Base-by-base conservation (phyloP, 192 early-diverging fungal species). In the Thamnidium elegans region DNA sequence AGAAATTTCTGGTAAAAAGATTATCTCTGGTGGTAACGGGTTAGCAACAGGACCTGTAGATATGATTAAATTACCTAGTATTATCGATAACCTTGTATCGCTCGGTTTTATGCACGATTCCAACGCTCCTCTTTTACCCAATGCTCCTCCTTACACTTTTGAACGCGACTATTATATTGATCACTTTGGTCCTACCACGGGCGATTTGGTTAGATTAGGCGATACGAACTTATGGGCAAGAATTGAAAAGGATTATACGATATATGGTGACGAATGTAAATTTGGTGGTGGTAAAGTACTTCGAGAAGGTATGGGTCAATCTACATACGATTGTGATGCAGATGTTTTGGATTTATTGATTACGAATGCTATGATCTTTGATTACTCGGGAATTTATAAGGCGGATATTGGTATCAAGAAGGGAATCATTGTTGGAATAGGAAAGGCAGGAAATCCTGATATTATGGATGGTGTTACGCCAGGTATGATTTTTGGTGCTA, bases 391-490 rank as follows among this genome's bases (percentile, higher is more conserved):
- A 19, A 91, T 98, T 46, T 94, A 92, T 79, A 98, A 98, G 86
- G 96, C 96, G 4, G 96, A 98, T 66, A 96, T 98, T 72, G 96
- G 96, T 54, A 86, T 98, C 50, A 89, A 89, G 58, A 75, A 85
- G 17, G 92, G 94, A 8, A 62, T 83, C 32, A 96, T 98, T 67
- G 78, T 79, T 13, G 92, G 90, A 8, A 95, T 98, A 64, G 95
- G 94, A 36, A 98, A 98, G 74, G 90, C 96, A 23, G 96, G 94
- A 15, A 98, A 96, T 72, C 94, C 96, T 7, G 90, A 95, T 68
- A 86, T 94, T 11, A 96, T 97, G 94, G 90, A 92, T 31, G 90
- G 87, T 19, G 90, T 98, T 4, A 89, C 89, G n/a, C 82, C 84
- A 11, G 92, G 92, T 7, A 93, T 98, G 94, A 70, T 86, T 15